A percentile compares a stretch with the other conserved stretches of the same genome.
These are phyloP conservation scores for Phytomonas francai DNA, from an alignment of 208 protist genomes.

Conservation along the genomic window DNA sequence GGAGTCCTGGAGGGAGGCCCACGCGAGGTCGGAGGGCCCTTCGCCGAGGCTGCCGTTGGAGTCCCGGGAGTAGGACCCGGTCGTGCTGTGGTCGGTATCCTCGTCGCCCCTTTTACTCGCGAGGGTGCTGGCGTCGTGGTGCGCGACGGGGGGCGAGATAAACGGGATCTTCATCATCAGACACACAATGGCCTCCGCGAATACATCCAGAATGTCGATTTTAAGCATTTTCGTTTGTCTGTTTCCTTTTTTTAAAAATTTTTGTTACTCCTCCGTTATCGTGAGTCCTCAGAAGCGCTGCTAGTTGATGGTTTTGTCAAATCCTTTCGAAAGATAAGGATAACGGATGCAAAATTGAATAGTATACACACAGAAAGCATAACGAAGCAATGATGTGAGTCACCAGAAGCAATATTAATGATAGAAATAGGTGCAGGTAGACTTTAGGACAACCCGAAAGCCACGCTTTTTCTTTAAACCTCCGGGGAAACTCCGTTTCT, in stretches of 20 bases:
- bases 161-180: conserved; percentile 50
- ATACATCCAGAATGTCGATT: conserved; percentile 49
- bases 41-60: background rate
- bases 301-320: background rate
- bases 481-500: background rate
- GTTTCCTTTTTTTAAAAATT: conserved; percentile 5
- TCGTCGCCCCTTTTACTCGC: background rate
- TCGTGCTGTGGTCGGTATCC: background rate
- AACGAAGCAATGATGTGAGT: background rate
- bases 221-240: conserved; percentile 26
- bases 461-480: no score
- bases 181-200: conserved; percentile 59
- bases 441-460: background rate
- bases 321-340: background rate
- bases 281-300: background rate
- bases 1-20: background rate
- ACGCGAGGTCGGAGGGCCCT: background rate
- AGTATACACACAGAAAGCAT: background rate
- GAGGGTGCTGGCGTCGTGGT: conserved; percentile 6
- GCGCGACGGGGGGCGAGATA: conserved; percentile 9
- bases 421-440: background rate
- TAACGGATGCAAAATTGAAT: background rate
- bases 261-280: conserved; percentile 6
- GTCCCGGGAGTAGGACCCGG: background rate
- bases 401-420: background rate